These are phyloP conservation scores for Fistulifera solaris DNA, from an alignment of 108 stramenopile genomes.

Conservation along the genomic window DNA sequence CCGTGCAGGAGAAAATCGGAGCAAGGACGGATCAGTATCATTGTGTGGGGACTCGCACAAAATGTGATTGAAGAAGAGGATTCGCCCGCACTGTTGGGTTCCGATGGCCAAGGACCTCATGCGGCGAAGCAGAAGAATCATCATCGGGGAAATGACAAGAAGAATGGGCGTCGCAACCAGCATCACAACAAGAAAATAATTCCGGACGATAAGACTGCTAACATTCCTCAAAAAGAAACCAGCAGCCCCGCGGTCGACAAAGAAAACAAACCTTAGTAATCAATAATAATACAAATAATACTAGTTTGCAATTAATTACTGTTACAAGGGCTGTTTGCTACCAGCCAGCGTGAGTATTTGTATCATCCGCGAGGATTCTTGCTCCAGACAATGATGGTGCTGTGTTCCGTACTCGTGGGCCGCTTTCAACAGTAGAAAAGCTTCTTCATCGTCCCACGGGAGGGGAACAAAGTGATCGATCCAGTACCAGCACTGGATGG, in stretches of 20 bases:
- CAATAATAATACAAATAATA: no score
- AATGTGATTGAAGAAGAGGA: slow-evolving; percentile 62
- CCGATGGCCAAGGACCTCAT: slow-evolving; percentile 66
- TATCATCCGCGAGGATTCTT: no score
- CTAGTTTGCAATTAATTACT: no score
- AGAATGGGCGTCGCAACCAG: not conserved
- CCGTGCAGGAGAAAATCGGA: slow-evolving; percentile 44
- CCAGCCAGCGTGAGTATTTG: no score
- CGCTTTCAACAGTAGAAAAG: no score
- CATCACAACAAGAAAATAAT: not conserved
- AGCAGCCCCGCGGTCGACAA: not conserved
- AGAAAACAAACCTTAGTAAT: not conserved
- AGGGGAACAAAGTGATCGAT: no score
- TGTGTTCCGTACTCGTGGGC: no score
- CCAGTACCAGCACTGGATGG: no score
- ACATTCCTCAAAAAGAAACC: not conserved
- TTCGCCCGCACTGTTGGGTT: slow-evolving; percentile 63
- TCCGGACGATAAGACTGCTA: not conserved
- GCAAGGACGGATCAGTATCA: slow-evolving; percentile 73
- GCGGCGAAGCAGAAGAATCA: slow-evolving; percentile 9
- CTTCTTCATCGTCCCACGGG: no score
- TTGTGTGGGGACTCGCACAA: slow-evolving; percentile 72
- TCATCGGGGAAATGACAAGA: not conserved
- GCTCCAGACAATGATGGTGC: no score
- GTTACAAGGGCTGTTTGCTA: no score